These are phyloP conservation scores for Pyrenochaeta sp. DNA, from an alignment of 2,329 filamentous ascomycete species.

Conservation along the genomic window DNA sequence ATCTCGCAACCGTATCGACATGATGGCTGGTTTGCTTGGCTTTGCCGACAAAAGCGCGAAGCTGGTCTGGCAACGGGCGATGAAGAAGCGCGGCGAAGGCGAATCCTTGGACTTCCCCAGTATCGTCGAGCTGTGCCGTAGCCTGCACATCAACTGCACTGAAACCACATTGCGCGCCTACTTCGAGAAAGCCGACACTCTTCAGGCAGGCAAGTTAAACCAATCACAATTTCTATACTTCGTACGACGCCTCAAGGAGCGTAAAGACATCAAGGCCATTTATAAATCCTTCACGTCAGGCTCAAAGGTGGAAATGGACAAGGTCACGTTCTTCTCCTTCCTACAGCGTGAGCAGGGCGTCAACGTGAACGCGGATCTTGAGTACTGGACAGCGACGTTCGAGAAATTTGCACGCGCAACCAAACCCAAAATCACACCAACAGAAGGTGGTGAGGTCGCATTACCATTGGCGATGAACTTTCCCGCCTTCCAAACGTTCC, in stretches of 20 bases:
- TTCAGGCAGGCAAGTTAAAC: constrained; percentile 71
- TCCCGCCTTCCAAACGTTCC: constrained; percentile 73
- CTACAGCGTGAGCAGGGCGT: constrained; percentile 77
- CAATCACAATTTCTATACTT: constrained; percentile 86
- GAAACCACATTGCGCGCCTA: constrained; percentile 75
- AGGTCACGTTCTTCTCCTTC: constrained; percentile 78
- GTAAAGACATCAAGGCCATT: constrained; percentile 80
- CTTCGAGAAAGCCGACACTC: constrained; percentile 77
- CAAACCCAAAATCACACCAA: constrained; percentile 53
- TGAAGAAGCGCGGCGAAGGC: constrained; percentile 70
- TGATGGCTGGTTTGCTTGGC: constrained; percentile 88
- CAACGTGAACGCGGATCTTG: constrained; percentile 71
- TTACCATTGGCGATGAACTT: constrained; percentile 74
- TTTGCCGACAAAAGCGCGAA: constrained; percentile 78
- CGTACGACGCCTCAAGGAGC: constrained; percentile 80
- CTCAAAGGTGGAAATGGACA: constrained; percentile 69
- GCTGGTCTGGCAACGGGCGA: constrained; percentile 86
- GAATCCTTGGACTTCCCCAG: constrained; percentile 79
- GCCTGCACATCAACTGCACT: constrained; percentile 90
- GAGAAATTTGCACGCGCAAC: constrained; percentile 65
- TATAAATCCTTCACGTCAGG: constrained; percentile 68
- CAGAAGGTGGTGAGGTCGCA: constrained; percentile 40
- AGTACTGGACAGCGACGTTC: constrained; percentile 77
- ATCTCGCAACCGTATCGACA: constrained; percentile 83
- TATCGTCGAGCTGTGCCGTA: constrained; percentile 84